Evolutionary conservation across 202 grass and related monocot species (phyloP), one percentile per base, ranked within the genome.

Genomic region (Saccharum hybrid): DNA sequence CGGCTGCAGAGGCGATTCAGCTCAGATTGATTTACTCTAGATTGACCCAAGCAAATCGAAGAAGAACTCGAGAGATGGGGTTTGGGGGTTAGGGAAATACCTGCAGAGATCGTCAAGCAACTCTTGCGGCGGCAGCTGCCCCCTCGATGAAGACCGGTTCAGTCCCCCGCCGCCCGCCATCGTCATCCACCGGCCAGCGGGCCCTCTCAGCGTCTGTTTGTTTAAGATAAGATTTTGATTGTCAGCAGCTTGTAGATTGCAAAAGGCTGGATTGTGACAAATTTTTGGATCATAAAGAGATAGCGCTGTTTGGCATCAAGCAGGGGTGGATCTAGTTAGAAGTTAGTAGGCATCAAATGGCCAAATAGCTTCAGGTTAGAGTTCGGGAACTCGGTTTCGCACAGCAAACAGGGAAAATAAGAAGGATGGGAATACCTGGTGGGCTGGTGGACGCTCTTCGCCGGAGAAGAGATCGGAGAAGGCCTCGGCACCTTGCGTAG

Each of bases 21-120:
- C 71, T 68, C 30, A 42, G 46, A 78, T 77, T 59, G 72, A 66
- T 48, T 72, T 22, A 16, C 40, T 12, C 65, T n/a, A 21, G 72
- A 16, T 42, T 9, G 37, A 81, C 56, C 36, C 49, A 36, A 77
- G 18, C 15, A 21, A 75, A 78, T 64, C 38, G n/a, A 19, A 69
- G 48, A 64, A 88, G 57, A 64, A 88, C 48, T 62, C 3, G 76
- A 14, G 73, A 41, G 52, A 82, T 69, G 68, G 71, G 65, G 11
- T 59, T 34, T 34, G n/a, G 7, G 52, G 59, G 46, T 68, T 21
- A 71, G 61, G 42, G 71, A 12, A 52, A 36, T 83, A 96, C 96
- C 96, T 98, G 96, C 96, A 98, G 80, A 98, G 96, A 88, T 98
- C 93, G 59, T 98, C 96, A 38, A 96, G 93, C 36, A 98, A 88